phyloP scores from a whole-genome alignment of 108 stramenopile genomes.

The Schizochytrium sp. region DNA sequence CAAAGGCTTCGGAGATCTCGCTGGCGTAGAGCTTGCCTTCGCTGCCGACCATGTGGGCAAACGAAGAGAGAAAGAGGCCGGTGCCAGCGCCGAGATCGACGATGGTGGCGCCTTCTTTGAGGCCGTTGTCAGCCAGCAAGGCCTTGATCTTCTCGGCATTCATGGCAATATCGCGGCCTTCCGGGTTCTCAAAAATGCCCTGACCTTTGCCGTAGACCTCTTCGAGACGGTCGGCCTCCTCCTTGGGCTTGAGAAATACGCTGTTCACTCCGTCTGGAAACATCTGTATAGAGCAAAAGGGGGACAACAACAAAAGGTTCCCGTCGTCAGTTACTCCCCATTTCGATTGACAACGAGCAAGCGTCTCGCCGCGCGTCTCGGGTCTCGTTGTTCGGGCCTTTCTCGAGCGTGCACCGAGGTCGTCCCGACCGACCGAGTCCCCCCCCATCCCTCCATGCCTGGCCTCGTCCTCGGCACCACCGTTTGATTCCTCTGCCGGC shows the following conservation, averaged over 20 bases:
- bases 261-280: neutral
- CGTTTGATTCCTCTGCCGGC: neutral
- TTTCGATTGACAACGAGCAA: too few relatives aligned
- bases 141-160: neutral
- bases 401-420: too few relatives aligned
- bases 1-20: neutral
- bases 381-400: too few relatives aligned
- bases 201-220: neutral
- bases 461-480: neutral
- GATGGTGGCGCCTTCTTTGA: neutral
- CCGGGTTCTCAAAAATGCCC: slow-evolving; percentile 11
- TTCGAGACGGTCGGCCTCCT: neutral
- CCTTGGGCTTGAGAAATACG: neutral
- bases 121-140: neutral
- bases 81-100: slow-evolving; percentile 18
- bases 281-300: neutral
- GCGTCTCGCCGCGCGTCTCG: too few relatives aligned
- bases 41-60: neutral
- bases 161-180: slow-evolving; percentile 12
- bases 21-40: slow-evolving; percentile 7
- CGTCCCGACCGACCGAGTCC: too few relatives aligned
- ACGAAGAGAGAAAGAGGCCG: neutral
- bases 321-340: too few relatives aligned
- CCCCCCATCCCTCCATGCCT: neutral
- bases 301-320: neutral